Base-by-base conservation (phyloP, 345 rosid genomes). In the Lagerstroemia speciosa region DNA sequence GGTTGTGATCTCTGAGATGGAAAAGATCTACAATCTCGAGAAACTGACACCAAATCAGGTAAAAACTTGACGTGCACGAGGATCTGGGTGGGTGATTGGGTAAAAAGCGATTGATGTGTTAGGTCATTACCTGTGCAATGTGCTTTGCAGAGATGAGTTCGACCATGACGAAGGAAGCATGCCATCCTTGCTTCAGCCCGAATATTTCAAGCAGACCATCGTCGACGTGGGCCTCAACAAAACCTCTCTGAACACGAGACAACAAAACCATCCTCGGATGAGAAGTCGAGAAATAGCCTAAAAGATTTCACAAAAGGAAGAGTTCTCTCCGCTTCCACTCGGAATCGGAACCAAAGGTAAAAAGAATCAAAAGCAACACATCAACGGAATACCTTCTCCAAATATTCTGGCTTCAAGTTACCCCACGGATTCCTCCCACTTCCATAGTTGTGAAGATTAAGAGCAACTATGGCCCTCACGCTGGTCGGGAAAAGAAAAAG, bases 391-490 rank as follows among this genome's bases (percentile, higher is more conserved):
- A 95, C 99, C 81, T 90, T 95, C 68, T 92, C 96, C 82, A 95
- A 69, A 81, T 95, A 95, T 16, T 84, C 85, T 52, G 88, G 94
- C 73, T 81, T 86, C 67, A 92, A 84, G 73, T 78, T 82, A 36
- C 97, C 99, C 99, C 98, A 95, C 6, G 98, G 99, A 68, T 87
- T 84, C 77, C 99, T 83, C 70, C 99, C 99, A 79, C 98, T 92
- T 64, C 86, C 99, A 68, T 95, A 95, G 74, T 73, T 95, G 76
- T 85, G 84, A 82, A 95, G 94, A 82, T 95, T 92, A 75, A 95
- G 78, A 72, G 85, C 92, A 71, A 95, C 97, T 34, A 95, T 85
- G 29, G 99, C 96, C 84, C 99, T 84, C 31, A 95, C 88, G 73
- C 98, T 95, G 75, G 37, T 72, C 75, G 50, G 48, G 71, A 60